phyloP scores from a whole-genome alignment of 2,329 filamentous ascomycete species.

The Phyllosticta citriasiana region DNA sequence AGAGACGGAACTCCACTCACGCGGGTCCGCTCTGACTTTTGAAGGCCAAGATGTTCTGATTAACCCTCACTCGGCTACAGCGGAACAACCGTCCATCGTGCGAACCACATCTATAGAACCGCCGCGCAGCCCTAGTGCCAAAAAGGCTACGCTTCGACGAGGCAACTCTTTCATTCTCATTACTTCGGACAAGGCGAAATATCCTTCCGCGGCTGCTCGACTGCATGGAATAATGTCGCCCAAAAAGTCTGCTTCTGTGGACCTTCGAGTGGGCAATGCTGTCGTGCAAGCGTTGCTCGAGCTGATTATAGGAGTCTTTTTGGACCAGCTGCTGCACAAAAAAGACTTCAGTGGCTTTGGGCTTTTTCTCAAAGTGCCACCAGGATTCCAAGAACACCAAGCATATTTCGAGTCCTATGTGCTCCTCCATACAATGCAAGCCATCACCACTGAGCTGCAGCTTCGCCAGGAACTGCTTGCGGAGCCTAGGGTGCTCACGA shows the following conservation, averaged over 20 bases:
- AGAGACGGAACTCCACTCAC: slow-evolving; percentile 77
- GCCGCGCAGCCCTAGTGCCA: slow-evolving; percentile 21
- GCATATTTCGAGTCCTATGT: slow-evolving; percentile 92
- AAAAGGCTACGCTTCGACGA: slow-evolving; percentile 56
- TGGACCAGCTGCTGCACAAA: slow-evolving; percentile 72
- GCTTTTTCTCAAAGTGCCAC: slow-evolving; percentile 77
- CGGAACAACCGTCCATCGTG: slow-evolving; percentile 55
- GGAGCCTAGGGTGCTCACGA: slow-evolving; percentile 77
- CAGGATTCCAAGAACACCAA: slow-evolving; percentile 88
- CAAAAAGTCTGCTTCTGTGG: slow-evolving; percentile 38
- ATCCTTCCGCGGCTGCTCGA: slow-evolving; percentile 47
- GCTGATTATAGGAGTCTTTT: slow-evolving; percentile 68
- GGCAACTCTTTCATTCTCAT: slow-evolving; percentile 89
- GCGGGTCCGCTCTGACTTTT: slow-evolving; percentile 71
- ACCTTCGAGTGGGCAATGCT: slow-evolving; percentile 50
- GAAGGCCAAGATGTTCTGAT: slow-evolving; percentile 80
- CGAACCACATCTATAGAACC: slow-evolving; percentile 54
- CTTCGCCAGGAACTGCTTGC: slow-evolving; percentile 56
- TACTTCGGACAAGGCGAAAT: slow-evolving; percentile 54
- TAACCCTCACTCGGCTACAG: slow-evolving; percentile 57
- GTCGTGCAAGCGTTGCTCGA: slow-evolving; percentile 69
- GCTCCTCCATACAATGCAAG: slow-evolving; percentile 61
- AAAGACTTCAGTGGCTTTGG: slow-evolving; percentile 89
- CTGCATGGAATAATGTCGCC: slow-evolving; percentile 55
- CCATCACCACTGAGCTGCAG: slow-evolving; percentile 60